These are phyloP conservation scores for Umbilicus rupestris DNA, from an alignment of 164 flowering plant species.

Conservation along the genomic window DNA sequence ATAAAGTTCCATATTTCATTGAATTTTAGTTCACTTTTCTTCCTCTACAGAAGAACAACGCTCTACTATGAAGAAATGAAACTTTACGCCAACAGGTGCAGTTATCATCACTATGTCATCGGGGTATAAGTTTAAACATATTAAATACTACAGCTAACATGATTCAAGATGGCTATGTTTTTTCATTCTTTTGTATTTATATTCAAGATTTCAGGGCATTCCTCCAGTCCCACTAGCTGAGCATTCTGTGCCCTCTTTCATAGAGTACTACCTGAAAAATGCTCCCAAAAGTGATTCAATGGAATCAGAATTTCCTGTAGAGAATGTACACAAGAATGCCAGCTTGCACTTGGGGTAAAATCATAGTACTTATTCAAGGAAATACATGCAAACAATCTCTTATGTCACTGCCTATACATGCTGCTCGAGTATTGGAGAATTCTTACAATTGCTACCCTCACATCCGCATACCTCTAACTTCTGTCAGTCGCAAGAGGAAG, in stretches of 20 bases:
- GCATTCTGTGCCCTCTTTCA: slow-evolving; percentile 21
- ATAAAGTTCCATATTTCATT: too few relatives aligned
- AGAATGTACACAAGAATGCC: slow-evolving; percentile 52
- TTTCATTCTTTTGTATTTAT: slow-evolving; percentile 25
- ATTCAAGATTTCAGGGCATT: slow-evolving; percentile 51
- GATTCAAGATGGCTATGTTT: too few relatives aligned
- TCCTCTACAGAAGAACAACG: slow-evolving; percentile 80
- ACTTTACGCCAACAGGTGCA: slow-evolving; percentile 56
- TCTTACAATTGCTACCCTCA: background rate
- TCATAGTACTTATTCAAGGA: too few relatives aligned
- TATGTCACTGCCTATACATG: too few relatives aligned
- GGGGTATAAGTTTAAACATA: too few relatives aligned
- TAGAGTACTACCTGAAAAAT: slow-evolving; percentile 28
- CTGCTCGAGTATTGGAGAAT: too few relatives aligned
- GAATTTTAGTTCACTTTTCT: too few relatives aligned
- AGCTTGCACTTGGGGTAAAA: slow-evolving; percentile 65
- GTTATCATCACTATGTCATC: too few relatives aligned
- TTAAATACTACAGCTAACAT: too few relatives aligned
- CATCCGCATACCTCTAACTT: background rate
- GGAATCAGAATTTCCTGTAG: slow-evolving; percentile 20
- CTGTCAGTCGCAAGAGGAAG: slow-evolving; percentile 1
- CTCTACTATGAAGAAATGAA: slow-evolving; percentile 51
- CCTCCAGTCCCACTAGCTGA: slow-evolving; percentile 26
- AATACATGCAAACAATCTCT: too few relatives aligned
- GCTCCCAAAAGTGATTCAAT: slow-evolving; percentile 15